Evolutionary conservation across 805 yeast genomes (phyloP).

Genomic region (Yamadazyma kitorensis): DNA sequence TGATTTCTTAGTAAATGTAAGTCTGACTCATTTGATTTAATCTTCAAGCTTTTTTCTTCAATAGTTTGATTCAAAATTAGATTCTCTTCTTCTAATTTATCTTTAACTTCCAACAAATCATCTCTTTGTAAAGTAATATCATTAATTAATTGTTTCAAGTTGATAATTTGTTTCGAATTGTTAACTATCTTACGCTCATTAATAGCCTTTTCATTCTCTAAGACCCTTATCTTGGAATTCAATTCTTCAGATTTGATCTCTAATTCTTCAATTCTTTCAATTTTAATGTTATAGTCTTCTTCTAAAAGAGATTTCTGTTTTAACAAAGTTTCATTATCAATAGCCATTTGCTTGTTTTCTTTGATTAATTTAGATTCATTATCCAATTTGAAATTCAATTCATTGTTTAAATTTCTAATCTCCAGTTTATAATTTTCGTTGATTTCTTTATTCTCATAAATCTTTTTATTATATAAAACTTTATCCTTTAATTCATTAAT

Average conservation of each 20-base stretch:
- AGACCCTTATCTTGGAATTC: slow-evolving; percentile 24
- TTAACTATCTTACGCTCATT: slow-evolving; percentile 36
- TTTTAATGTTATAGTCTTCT: slow-evolving; percentile 31
- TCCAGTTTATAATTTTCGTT: slow-evolving; percentile 51
- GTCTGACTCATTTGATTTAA: slow-evolving; percentile 27
- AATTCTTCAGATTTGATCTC: slow-evolving; percentile 27
- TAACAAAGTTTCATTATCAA: slow-evolving; percentile 51
- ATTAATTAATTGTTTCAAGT: slow-evolving; percentile 56
- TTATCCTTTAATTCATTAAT: slow-evolving; percentile 56
- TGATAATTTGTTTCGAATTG: slow-evolving; percentile 48
- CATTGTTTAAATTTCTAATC: slow-evolving; percentile 50
- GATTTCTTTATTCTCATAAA: slow-evolving; percentile 37
- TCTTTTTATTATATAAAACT: slow-evolving; percentile 48
- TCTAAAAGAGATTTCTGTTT: slow-evolving; percentile 25
- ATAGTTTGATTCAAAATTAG: slow-evolving; percentile 21
- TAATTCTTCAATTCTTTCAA: slow-evolving; percentile 40
- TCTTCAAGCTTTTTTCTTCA: slow-evolving; percentile 22
- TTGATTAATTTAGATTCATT: slow-evolving; percentile 66
- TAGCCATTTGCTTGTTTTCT: slow-evolving; percentile 56
- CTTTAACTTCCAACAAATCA: slow-evolving; percentile 43
- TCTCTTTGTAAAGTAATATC: slow-evolving; percentile 65
- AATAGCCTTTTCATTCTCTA: slow-evolving; percentile 32
- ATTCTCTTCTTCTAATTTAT: slow-evolving; percentile 28
- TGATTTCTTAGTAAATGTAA: slow-evolving; percentile 32
- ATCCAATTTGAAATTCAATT: slow-evolving; percentile 53